Evolutionary conservation across 441 rosid species (phyloP).

Genomic region (Rhodomyrtus psidioides): DNA sequence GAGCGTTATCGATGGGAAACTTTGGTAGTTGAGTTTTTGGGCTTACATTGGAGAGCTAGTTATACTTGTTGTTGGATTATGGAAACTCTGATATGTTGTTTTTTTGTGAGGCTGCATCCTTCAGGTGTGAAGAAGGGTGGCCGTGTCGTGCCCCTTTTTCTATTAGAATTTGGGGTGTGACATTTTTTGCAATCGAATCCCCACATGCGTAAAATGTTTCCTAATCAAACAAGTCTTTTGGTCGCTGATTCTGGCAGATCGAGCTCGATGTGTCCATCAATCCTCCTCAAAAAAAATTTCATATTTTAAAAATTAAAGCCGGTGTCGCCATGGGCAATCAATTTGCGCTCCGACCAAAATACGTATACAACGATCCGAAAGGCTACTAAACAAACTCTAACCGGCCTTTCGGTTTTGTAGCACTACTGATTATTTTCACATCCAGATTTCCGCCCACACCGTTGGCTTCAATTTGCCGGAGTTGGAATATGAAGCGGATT

Average conservation of each 20-base stretch:
- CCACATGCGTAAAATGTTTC: background rate
- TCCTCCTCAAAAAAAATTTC: rapidly evolving
- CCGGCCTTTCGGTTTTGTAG: background rate
- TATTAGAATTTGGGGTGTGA: no score
- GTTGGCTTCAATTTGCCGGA: background rate
- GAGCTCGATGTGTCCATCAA: background rate
- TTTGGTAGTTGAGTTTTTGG: no score
- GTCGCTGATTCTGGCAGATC: background rate
- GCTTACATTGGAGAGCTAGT: no score
- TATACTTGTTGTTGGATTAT: no score
- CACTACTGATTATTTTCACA: background rate
- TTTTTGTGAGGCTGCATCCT: no score
- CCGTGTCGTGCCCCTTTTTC: no score
- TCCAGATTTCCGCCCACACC: rapidly evolving
- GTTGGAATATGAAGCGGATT: background rate
- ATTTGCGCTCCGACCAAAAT: background rate
- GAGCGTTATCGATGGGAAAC: no score
- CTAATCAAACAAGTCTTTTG: background rate
- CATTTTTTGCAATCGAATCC: background rate
- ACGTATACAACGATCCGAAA: rapidly evolving
- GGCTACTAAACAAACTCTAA: background rate
- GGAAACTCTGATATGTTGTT: no score
- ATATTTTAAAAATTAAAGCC: background rate
- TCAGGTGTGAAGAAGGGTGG: no score
- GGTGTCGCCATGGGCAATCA: background rate